A percentile compares a stretch with the other conserved stretches of the same genome.
Conservation (phyloP, 1,139 yeast genomes). For the Yamadazyma kanchanaburiensis region DNA sequence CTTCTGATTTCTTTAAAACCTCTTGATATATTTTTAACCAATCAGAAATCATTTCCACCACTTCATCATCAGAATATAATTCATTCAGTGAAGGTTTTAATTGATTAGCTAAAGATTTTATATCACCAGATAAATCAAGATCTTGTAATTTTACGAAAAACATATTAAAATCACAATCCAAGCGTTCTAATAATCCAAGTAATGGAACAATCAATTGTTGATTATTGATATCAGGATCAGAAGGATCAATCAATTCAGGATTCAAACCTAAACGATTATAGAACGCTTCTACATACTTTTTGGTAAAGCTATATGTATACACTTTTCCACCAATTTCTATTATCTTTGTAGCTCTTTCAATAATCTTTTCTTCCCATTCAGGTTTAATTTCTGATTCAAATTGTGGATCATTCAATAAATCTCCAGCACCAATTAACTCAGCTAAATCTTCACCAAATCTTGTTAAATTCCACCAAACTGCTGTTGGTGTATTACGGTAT, state of each 20-base stretch:
- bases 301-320: conserved; percentile 61
- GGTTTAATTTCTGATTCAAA: conserved; percentile 35
- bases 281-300: conserved; percentile 57
- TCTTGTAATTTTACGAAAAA: conserved; percentile 68
- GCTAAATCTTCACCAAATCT: conserved; percentile 83
- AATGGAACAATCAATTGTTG: conserved; percentile 56
- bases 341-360: conserved; percentile 60
- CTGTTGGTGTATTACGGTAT: conserved; percentile 76
- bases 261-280: conserved; percentile 66
- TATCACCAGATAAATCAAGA: conserved; percentile 17
- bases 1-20: conserved; percentile 30
- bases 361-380: conserved; percentile 46
- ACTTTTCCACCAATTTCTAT: conserved; percentile 65
- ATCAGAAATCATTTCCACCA: conserved; percentile 24
- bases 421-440: conserved; percentile 73
- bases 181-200: conserved; percentile 56
- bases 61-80: conserved; percentile 26
- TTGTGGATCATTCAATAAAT: conserved; percentile 40
- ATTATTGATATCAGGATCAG: conserved; percentile 33
- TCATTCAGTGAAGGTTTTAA: conserved; percentile 19
- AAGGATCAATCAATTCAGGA: conserved; percentile 31
- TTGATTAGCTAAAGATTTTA: conserved; percentile 2
- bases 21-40: conserved; percentile 41
- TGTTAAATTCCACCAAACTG: conserved; percentile 92
- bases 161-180: conserved; percentile 74